Percentiles rank a stretch among this genome's conserved stretches.
Conservation (phyloP, 192 early-diverging fungal species). For the Coemansia sp. region DNA sequence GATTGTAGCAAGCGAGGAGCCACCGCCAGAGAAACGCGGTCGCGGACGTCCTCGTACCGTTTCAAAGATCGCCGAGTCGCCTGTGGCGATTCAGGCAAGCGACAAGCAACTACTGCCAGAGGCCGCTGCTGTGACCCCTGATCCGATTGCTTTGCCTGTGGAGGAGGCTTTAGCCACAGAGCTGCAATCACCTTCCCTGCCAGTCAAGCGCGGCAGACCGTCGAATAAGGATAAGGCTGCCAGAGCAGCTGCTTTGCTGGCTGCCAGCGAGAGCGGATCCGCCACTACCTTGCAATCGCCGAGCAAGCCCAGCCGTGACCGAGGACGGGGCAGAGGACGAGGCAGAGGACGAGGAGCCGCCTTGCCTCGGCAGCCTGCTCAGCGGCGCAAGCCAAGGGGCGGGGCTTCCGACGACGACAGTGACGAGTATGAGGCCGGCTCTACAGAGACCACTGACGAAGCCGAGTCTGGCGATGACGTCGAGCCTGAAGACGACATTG, state of each 20-base stretch:
- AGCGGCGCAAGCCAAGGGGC: not conserved
- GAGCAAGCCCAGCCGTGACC: not conserved
- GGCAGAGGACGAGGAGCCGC: not conserved
- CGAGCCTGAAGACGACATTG: not conserved
- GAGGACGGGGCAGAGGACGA: not conserved
- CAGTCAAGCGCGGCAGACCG: conserved; percentile 12
- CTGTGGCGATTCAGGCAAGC: no score
- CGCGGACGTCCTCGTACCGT: not conserved
- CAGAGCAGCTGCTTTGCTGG: not conserved
- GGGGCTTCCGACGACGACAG: not conserved
- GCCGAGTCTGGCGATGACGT: not conserved
- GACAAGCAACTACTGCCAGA: no score
- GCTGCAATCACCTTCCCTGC: not conserved
- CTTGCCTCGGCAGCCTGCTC: not conserved
- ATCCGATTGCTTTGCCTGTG: not conserved
- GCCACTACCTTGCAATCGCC: not conserved
- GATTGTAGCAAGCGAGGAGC: not conserved
- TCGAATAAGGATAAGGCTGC: not conserved
- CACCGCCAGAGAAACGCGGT: not conserved
- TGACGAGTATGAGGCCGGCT: not conserved
- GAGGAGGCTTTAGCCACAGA: not conserved
- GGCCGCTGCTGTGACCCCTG: no score
- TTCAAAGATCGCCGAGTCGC: no score
- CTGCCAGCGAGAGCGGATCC: not conserved
- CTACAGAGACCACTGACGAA: not conserved